Evolutionary conservation across 805 yeast genomes (phyloP), one percentile per base, ranked within the genome.

Genomic region (Hanseniaspora guilliermondii): DNA sequence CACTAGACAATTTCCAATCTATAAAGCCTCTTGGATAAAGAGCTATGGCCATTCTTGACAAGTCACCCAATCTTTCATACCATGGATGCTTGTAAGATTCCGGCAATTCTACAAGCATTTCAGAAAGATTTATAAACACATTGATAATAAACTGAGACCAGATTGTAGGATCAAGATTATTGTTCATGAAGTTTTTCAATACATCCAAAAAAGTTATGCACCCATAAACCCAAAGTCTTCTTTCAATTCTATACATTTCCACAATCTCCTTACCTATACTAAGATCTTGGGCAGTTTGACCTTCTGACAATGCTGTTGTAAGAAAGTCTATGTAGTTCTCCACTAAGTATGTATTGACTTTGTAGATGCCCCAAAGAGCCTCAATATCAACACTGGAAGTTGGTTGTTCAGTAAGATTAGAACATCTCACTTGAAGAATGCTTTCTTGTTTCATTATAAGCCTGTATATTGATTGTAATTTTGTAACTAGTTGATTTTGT

Each of bases 21-120:
- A 85, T 84, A 63, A 78, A 83, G 49, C 83, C 77, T 1, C 88
- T 82, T 7, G 88, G 82, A 61, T 85, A 85, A 42, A 86, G 70
- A 0, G 94, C 93, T 60, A 87, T 85, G 11, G 94, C 91, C 88
- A 87, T 85, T 63, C 95, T 71, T 36, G 91, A 82, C 59, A 87
- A 70, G 64, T 87, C 96, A 36, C 95, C 96, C 50, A 87, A 68
- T 62, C 87, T 83, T 65, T 87, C 95, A 30, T 81, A 76, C 96
- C 96, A 87, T 8, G 69, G 68, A 16, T 65, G 64, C 7, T 66
- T 61, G 58, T 65, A 67, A 55, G 62, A 65, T 35, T 64, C 62
- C 12, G 71, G 70, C 14, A 68, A 57, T 56, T 71, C 74, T 1
- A 68, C 66, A 3, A 72, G 58, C 57, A 73, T 73, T 36, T 71